Conservation (phyloP, 257 asterid genomes). For the Parsonsia alboflavescens region DNA sequence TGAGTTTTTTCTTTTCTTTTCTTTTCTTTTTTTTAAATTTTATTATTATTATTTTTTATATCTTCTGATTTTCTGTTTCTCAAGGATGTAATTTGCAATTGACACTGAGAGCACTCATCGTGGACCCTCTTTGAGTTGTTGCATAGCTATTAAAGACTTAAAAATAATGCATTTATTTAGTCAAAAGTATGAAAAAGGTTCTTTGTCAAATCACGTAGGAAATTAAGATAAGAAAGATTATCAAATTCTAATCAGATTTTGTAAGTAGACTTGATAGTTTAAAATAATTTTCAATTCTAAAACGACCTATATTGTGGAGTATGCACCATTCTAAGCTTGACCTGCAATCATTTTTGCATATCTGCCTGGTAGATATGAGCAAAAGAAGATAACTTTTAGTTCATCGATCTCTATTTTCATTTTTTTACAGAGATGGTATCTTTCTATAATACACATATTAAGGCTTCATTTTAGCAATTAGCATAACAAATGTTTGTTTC, state of each 20-base stretch:
- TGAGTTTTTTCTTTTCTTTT: constrained; percentile 37
- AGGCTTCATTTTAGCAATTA: background rate
- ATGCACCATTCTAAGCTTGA: background rate
- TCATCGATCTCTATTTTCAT: background rate
- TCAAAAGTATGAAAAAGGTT: too few relatives aligned
- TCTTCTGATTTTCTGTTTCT: background rate
- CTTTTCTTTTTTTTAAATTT: too few relatives aligned
- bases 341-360: background rate
- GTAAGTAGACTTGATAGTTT: too few relatives aligned
- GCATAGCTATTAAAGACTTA: too few relatives aligned
- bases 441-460: background rate
- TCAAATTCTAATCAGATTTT: too few relatives aligned
- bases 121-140: background rate
- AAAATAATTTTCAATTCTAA: too few relatives aligned
- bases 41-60: constrained; percentile 3
- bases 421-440: background rate
- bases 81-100: background rate
- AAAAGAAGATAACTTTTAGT: background rate
- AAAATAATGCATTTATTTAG: too few relatives aligned
- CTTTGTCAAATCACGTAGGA: too few relatives aligned
- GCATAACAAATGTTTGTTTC: background rate
- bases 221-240: too few relatives aligned
- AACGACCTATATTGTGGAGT: background rate
- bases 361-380: background rate
- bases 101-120: background rate